Base-by-base conservation (phyloP, 139 green algal species). In the Penium margaritaceum region DNA sequence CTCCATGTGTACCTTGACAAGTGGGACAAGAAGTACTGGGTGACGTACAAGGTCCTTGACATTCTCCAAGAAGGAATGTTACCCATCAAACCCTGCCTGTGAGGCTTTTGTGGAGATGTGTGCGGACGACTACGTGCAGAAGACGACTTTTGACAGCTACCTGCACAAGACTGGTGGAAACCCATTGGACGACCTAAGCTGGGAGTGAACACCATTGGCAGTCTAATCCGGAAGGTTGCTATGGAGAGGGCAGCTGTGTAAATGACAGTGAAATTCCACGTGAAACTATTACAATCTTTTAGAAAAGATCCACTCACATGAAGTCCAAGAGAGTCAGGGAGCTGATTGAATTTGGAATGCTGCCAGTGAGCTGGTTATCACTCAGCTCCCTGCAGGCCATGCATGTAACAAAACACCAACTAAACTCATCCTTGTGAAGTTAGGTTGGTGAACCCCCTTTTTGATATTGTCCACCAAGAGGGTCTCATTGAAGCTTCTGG, bases 131-230 rank as follows among this genome's bases (percentile, higher is more conserved):
- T 99, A 99, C 74, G 94, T 99, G 37, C 94, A 99, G 89, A 97
- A 96, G 87, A 99, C 98, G 94, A 99, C 94, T 38, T 99, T 99
- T 68, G 94, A 99, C 90, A 77, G 70, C 15, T 99, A 99, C 88
- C 86, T 99, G 41, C 98, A 98, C 92, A 99, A 99, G 90, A 99
- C 91, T 0, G 94, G 98, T n/a, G 94, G 92, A 70, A 97, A 96
- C 87, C 94, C 94, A 0, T 66, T 98, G 47, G 90, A 97, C 62
- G 94, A 99, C 80, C 78, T 92, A 98, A 98, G 91, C 91, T 99
- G 71, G 81, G 88, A 83, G 57, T 90, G 3, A 87, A 90, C 72
- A 99, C 94, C 12, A 88, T 99, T 0, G 84, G 82, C 44, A 86
- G 64, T 67, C 80, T 98, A 29, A 78, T 99, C 43, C 87, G 94